Evolutionary conservation across 78 protist species (phyloP).

Genomic region (Polysphondylium violaceum): DNA sequence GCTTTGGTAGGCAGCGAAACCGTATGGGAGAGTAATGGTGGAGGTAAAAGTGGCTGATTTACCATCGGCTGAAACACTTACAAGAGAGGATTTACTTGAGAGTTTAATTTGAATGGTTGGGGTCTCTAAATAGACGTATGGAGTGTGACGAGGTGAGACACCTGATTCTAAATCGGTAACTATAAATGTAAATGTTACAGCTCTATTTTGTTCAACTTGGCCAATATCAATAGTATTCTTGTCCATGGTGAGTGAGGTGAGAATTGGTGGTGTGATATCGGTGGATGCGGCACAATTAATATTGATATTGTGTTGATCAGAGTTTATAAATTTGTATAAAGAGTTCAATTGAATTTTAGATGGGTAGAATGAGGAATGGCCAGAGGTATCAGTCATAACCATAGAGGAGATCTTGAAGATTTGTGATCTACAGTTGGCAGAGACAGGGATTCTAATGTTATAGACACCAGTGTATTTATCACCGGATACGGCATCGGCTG

Average conservation of each 20-base stretch:
- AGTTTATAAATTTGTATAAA: neutral
- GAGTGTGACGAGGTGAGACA: neutral
- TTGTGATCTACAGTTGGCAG: constrained; percentile 18
- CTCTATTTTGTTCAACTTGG: neutral
- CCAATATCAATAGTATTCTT: neutral
- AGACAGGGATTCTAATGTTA: constrained; percentile 7
- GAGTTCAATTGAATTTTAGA: neutral
- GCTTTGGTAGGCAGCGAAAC: constrained; percentile 15
- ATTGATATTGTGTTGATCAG: neutral
- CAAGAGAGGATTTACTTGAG: neutral
- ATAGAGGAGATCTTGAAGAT: neutral
- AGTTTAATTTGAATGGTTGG: neutral
- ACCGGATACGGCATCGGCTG: constrained; percentile 4
- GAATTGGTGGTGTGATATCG: constrained; percentile 12
- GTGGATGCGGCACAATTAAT: neutral
- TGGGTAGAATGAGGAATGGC: neutral
- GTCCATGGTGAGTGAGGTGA: neutral
- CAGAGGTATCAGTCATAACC: neutral
- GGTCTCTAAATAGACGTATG: neutral
- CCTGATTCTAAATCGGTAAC: constrained; percentile 11
- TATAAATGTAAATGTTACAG: neutral
- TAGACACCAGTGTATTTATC: constrained; percentile 13
- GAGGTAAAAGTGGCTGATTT: neutral
- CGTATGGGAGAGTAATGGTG: constrained; percentile 8
- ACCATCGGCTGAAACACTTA: neutral